Percentiles rank a stretch among this genome's conserved stretches.
Evolutionary conservation across 1,139 yeast genomes (phyloP).

Genomic region (Geotrichum cucujoidarum): DNA sequence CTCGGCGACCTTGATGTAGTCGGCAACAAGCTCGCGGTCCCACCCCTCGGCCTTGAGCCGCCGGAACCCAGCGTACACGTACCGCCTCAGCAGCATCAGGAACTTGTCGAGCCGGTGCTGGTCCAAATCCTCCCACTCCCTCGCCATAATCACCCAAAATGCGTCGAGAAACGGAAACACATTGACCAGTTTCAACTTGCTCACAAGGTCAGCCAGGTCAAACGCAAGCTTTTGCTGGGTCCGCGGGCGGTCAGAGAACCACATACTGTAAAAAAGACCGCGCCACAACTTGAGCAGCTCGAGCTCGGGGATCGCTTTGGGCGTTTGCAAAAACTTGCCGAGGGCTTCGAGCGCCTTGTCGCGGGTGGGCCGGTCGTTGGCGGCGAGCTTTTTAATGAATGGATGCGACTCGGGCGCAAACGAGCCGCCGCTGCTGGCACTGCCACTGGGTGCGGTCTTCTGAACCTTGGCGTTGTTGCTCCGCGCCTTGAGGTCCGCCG

Average conservation of each 20-base stretch:
- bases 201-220: slow-evolving; percentile 58
- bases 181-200: slow-evolving; percentile 41
- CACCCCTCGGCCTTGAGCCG: slow-evolving; percentile 54
- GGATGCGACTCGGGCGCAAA: slow-evolving; percentile 31
- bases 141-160: slow-evolving; percentile 73
- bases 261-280: slow-evolving; percentile 84
- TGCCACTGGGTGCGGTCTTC: slow-evolving; percentile 1
- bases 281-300: slow-evolving; percentile 88
- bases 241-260: slow-evolving; percentile 91
- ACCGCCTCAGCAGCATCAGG: slow-evolving; percentile 73
- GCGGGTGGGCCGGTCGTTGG: slow-evolving; percentile 54
- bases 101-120: slow-evolving; percentile 76
- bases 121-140: slow-evolving; percentile 84
- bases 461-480: not conserved
- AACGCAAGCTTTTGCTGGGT: slow-evolving; percentile 85
- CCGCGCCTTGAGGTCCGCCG: slow-evolving; percentile 7
- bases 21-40: slow-evolving; percentile 47
- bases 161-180: slow-evolving; percentile 57
- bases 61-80: slow-evolving; percentile 59
- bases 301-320: slow-evolving; percentile 40
- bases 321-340: slow-evolving; percentile 49
- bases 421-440: no score
- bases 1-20: slow-evolving; percentile 44
- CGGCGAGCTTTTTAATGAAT: not conserved
- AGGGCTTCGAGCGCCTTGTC: slow-evolving; percentile 71